Conservation (phyloP, 2,329 filamentous ascomycete genomes). For the Purpureocillium takamizusanense region DNA sequence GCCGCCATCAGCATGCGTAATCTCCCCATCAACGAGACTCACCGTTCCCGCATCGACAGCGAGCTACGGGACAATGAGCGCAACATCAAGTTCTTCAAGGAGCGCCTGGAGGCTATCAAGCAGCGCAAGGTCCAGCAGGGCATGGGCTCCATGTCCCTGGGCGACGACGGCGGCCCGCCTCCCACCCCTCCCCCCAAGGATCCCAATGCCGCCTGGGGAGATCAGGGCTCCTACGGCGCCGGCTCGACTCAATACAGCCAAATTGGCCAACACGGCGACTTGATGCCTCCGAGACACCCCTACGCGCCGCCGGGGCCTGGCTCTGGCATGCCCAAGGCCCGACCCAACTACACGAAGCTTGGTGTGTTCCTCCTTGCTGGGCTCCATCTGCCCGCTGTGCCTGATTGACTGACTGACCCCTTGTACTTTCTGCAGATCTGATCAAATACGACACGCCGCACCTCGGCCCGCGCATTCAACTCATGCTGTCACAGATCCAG, state of each 20-base stretch:
- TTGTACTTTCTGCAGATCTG: constrained; percentile 52
- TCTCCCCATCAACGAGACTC: constrained; percentile 87
- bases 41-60: constrained; percentile 82
- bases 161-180: constrained; percentile 36
- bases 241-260: constrained; percentile 36
- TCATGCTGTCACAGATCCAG: constrained; percentile 97
- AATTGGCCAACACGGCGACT: constrained; percentile 55
- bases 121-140: constrained; percentile 65
- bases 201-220: constrained; percentile 32
- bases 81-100: constrained; percentile 93
- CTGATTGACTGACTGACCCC: constrained; percentile 3
- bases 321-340: constrained; percentile 58
- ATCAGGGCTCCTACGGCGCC: constrained; percentile 57
- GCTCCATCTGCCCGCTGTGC: too few species aligned
- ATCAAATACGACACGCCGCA: constrained; percentile 98
- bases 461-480: constrained; percentile 92
- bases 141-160: constrained; percentile 58
- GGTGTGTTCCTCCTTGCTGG: constrained; percentile 44
- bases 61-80: constrained; percentile 89
- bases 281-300: constrained; percentile 75
- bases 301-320: constrained; percentile 62
- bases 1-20: constrained; percentile 92
- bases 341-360: constrained; percentile 92
- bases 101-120: constrained; percentile 81
- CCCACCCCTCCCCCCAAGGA: constrained; percentile 72